Conservation (phyloP, 805 yeast species). For the Pichia nanzhaoensis region DNA sequence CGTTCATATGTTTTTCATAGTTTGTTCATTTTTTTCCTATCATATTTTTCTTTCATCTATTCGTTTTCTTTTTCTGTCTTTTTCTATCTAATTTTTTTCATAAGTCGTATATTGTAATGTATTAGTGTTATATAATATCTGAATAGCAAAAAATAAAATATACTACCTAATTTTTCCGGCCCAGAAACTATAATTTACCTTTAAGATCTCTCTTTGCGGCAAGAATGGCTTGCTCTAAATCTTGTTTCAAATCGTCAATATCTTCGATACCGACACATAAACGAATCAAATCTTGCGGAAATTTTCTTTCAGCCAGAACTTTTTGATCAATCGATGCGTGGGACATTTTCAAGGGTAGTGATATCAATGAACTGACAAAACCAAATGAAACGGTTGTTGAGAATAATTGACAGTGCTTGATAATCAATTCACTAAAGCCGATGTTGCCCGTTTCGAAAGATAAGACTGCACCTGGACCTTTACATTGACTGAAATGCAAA, state of each 20-base stretch:
- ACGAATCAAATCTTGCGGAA: conserved; percentile 89
- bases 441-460: conserved; percentile 82
- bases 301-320: conserved; percentile 77
- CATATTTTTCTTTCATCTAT: neutral
- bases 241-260: conserved; percentile 72
- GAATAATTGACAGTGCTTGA: conserved; percentile 69
- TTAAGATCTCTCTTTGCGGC: conserved; percentile 44
- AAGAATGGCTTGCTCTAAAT: conserved; percentile 62
- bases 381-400: conserved; percentile 93
- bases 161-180: too few species aligned
- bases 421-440: conserved; percentile 58
- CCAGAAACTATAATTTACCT: conserved; percentile 10
- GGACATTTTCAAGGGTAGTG: conserved; percentile 93
- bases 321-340: conserved; percentile 94
- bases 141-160: neutral
- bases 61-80: neutral
- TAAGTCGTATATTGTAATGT: neutral
- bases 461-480: conserved; percentile 85
- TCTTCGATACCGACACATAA: conserved; percentile 90
- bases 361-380: conserved; percentile 84
- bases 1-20: neutral
- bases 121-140: neutral
- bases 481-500: conserved; percentile 66
- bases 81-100: neutral
- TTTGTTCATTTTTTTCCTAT: neutral